A percentile compares a stretch with the other conserved stretches of the same genome.
These are phyloP conservation scores for Backusella tarrabulga DNA, from an alignment of 192 early-diverging fungal genomes.

Conservation along the genomic window DNA sequence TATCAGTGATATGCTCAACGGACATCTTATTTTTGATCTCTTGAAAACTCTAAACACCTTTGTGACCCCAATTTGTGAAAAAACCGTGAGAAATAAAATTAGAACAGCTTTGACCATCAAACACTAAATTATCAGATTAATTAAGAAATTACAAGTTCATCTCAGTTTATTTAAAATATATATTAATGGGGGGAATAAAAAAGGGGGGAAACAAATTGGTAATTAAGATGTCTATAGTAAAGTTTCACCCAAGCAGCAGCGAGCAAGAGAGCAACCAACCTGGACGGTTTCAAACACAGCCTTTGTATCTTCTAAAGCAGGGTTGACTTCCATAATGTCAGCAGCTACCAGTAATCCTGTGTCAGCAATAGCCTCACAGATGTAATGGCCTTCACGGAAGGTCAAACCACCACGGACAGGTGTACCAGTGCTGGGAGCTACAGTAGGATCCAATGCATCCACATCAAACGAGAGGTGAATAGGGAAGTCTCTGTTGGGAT, in stretches of 20 bases:
- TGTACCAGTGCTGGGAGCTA: conserved; percentile 95
- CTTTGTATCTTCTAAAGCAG: conserved; percentile 73
- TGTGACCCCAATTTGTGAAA: not conserved
- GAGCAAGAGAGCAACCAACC: conserved; percentile 86
- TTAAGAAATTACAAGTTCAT: not conserved
- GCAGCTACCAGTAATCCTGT: conserved; percentile 87
- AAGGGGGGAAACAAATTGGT: not conserved
- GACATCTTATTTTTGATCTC: not conserved
- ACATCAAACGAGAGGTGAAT: conserved; percentile 94
- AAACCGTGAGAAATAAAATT: not conserved
- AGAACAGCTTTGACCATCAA: not conserved
- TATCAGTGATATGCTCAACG: not conserved
- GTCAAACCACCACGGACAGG: conserved; percentile 94
- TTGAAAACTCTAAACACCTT: not conserved
- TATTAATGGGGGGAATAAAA: not conserved
- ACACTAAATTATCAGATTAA: not conserved
- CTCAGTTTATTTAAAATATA: not conserved
- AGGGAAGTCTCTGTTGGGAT: conserved; percentile 66
- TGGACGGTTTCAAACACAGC: conserved; percentile 81
- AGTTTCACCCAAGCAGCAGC: conserved; percentile 84
- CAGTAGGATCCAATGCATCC: conserved; percentile 91
- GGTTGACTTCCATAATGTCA: conserved; percentile 96
- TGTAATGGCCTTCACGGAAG: conserved; percentile 97
- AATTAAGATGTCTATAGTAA: conserved; percentile 50
- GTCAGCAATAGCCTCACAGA: conserved; percentile 88